A percentile compares a stretch with the other conserved stretches of the same genome.
phyloP scores from a whole-genome alignment of 805 yeast species.

The Lachancea lanzarotensis region DNA sequence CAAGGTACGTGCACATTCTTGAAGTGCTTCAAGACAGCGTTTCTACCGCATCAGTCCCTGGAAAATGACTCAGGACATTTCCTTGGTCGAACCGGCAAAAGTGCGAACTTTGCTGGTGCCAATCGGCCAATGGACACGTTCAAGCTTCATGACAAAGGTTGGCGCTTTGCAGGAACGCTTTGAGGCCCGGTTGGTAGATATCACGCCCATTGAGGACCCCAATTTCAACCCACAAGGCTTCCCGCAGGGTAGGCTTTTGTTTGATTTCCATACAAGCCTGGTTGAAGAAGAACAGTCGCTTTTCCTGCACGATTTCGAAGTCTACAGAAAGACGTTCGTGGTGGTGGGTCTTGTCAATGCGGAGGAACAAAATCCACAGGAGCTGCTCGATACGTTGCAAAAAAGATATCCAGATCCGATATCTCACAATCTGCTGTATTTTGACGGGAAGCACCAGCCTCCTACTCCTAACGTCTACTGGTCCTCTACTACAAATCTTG shows the following conservation, averaged over 20 bases:
- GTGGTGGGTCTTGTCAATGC: constrained; percentile 42
- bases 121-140: constrained; percentile 40
- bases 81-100: constrained; percentile 53
- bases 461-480: constrained; percentile 1
- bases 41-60: background rate
- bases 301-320: constrained; percentile 82
- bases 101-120: constrained; percentile 68
- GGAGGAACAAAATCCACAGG: constrained; percentile 10
- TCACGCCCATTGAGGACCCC: constrained; percentile 54
- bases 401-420: constrained; percentile 27
- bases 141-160: constrained; percentile 37
- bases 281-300: constrained; percentile 47
- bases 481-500: constrained; percentile 32
- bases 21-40: no score
- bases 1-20: no score
- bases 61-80: constrained; percentile 3
- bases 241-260: constrained; percentile 70
- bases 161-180: constrained; percentile 40
- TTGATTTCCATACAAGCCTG: constrained; percentile 43
- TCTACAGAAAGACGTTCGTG: constrained; percentile 70
- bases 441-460: background rate
- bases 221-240: constrained; percentile 78
- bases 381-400: constrained; percentile 26
- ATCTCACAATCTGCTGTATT: constrained; percentile 27
- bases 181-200: constrained; percentile 69